Evolutionary conservation across 768 basidiomycete species (phyloP), one percentile per base, ranked within the genome.

Genomic region (Rhizopogon vinicolor): DNA sequence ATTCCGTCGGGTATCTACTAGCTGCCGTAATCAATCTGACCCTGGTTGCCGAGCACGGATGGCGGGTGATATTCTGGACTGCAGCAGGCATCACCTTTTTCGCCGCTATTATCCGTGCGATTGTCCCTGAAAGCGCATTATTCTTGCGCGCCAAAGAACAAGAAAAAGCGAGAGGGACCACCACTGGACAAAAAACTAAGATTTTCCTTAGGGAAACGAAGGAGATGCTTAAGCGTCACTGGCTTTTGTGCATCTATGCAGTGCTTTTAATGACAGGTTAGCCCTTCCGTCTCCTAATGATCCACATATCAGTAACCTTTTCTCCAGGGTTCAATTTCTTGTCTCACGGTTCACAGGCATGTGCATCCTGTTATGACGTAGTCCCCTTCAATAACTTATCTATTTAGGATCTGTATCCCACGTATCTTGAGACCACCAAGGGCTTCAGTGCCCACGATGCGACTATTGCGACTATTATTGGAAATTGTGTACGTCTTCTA

Each of bases 41-140:
- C 3, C 74, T 89, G 22, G 90, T 73, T 12, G 55, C 66, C 1
- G 14, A 39, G 2, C 50, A 72, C 41, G 71, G 74, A 42, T 96
- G 94, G 94, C 77, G 93, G 39, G 71, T 79, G 3, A 72, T 97
- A 16, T 96, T 95, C 77, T 97, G 88, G 84, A 80, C 85, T 40
- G 88, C 82, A 1, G 70, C 87, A 3, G 87, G 86, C 10, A 77
- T 93, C 53, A 84, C 84, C 0, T 67, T 82, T 5, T 83, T 88
- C 46, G 85, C 91, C 0, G 93, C 91, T 0, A 53, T 74, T 3
- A 56, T 94, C 53, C 79, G 93, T 18, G 73, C 79, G 0, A 19
- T 79, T 37, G 68, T 96, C 0, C 95, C 95, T 0, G 95, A 98
- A 72, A 89, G 86, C 35, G 76, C 80, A 55, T 74, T 81, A 53